Percentiles rank a stretch among this genome's conserved stretches.
Conservation (phyloP, 169 alveolate species). For the Plasmodium malariae region DNA sequence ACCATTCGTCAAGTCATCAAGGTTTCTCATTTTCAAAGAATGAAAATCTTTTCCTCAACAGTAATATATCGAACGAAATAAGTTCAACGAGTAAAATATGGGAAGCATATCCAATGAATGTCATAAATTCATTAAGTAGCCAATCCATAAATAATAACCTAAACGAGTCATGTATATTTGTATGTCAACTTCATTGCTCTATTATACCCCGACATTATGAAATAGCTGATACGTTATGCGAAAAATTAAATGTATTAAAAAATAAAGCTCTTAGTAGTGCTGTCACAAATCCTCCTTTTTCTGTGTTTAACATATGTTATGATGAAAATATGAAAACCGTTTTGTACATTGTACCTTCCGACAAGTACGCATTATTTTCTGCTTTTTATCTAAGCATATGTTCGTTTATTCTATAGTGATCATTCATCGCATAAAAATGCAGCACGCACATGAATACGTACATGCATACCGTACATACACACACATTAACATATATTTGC, state of each 20-base stretch:
- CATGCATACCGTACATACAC: not conserved
- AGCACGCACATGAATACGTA: not conserved
- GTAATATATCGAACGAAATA: not conserved
- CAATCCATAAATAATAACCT: not conserved
- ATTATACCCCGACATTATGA: not conserved
- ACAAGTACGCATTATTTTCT: not conserved
- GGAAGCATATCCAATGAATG: no score
- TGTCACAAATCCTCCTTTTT: not conserved
- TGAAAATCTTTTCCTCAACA: not conserved
- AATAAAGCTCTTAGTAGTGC: not conserved
- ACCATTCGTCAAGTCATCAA: not conserved
- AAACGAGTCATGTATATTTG: slow-evolving; percentile 2
- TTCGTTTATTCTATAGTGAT: no score
- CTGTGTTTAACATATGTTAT: not conserved
- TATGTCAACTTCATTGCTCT: slow-evolving; percentile 37
- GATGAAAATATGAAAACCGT: slow-evolving; percentile 26
- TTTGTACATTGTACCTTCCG: slow-evolving; percentile 6
- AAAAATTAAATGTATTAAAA: not conserved
- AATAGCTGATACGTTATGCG: not conserved
- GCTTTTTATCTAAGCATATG: not conserved
- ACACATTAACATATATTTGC: not conserved
- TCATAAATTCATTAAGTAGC: no score
- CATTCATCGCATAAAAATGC: no score
- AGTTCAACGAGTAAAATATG: no score
- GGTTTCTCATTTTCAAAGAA: not conserved